Percentiles rank a stretch among this genome's conserved stretches.
phyloP scores from a whole-genome alignment of 768 basidiomycete species.

The Hysterangium stoloniferum region DNA sequence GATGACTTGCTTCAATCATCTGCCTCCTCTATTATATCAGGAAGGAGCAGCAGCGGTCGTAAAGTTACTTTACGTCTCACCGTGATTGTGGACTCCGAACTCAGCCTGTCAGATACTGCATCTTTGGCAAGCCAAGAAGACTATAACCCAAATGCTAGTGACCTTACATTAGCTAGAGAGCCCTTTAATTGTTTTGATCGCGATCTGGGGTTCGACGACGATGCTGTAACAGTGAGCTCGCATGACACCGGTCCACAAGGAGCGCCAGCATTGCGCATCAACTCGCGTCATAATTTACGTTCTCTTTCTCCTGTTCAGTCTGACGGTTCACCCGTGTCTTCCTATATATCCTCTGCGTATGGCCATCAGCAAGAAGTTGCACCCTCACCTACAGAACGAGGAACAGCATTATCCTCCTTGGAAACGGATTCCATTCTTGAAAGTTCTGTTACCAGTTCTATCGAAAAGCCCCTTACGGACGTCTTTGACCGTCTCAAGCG shows the following conservation, averaged over 20 bases:
- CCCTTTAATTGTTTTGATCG: slow-evolving; percentile 21
- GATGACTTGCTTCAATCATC: slow-evolving; percentile 70
- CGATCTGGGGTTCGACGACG: slow-evolving; percentile 49
- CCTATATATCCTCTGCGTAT: no score
- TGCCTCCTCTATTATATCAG: slow-evolving; percentile 64
- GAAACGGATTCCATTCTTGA: no score
- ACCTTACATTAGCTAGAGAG: slow-evolving; percentile 38
- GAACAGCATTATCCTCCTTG: no score
- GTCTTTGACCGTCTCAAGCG: slow-evolving; percentile 53
- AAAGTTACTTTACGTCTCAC: slow-evolving; percentile 74
- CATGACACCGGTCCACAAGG: slow-evolving; percentile 36
- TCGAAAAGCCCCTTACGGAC: slow-evolving; percentile 32
- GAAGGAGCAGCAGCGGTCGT: slow-evolving; percentile 44
- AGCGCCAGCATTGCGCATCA: neutral
- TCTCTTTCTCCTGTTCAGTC: slow-evolving; percentile 4
- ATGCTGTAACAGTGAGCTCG: slow-evolving; percentile 70
- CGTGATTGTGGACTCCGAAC: slow-evolving; percentile 83
- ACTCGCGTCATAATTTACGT: neutral
- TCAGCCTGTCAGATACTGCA: slow-evolving; percentile 81
- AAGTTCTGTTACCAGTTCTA: no score
- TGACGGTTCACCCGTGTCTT: slow-evolving; percentile 4
- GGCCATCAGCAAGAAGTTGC: no score
- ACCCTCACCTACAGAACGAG: no score
- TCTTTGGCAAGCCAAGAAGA: slow-evolving; percentile 77
- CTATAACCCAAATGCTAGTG: slow-evolving; percentile 52